Percentiles rank a stretch among this genome's conserved stretches.
Evolutionary conservation across 1,139 yeast genomes (phyloP).

Genomic region (Taphrina wiesneri): DNA sequence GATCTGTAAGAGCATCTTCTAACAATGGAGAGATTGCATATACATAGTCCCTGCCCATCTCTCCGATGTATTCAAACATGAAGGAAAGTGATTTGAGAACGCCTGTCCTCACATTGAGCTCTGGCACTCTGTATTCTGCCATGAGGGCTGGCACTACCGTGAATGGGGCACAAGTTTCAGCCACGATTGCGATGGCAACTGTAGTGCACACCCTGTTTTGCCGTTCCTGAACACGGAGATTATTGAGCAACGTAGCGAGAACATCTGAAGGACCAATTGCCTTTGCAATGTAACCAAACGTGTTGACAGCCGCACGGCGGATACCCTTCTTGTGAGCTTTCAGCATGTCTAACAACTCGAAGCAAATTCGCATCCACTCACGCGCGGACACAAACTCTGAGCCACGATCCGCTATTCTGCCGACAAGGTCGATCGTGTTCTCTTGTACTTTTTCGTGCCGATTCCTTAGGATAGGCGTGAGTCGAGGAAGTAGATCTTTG

Average conservation of each 20-base stretch:
- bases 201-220: conserved; percentile 96
- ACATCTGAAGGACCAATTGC: conserved; percentile 98
- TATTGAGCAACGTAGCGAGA: conserved; percentile 76
- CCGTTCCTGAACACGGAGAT: conserved; percentile 89
- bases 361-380: conserved; percentile 97
- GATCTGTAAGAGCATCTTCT: conserved; percentile 87
- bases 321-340: conserved; percentile 80
- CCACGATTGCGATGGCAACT: conserved; percentile 96
- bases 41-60: conserved; percentile 76
- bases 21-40: conserved; percentile 77
- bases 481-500: conserved; percentile 76
- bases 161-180: conserved; percentile 89
- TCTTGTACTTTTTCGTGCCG: conserved; percentile 92
- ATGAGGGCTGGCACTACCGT: conserved; percentile 94
- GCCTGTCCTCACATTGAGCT: conserved; percentile 92
- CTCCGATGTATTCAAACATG: conserved; percentile 88
- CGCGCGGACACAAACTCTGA: conserved; percentile 84
- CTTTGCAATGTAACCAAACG: conserved; percentile 87
- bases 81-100: conserved; percentile 90
- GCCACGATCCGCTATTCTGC: conserved; percentile 78
- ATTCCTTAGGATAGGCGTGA: conserved; percentile 88
- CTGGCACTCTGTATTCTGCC: conserved; percentile 94
- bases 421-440: conserved; percentile 74
- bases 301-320: conserved; percentile 79
- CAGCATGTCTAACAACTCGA: conserved; percentile 83